A percentile compares a stretch with the other conserved stretches of the same genome.
Conservation (phyloP, 768 basidiomycete species). For the Mycena haematopus region DNA sequence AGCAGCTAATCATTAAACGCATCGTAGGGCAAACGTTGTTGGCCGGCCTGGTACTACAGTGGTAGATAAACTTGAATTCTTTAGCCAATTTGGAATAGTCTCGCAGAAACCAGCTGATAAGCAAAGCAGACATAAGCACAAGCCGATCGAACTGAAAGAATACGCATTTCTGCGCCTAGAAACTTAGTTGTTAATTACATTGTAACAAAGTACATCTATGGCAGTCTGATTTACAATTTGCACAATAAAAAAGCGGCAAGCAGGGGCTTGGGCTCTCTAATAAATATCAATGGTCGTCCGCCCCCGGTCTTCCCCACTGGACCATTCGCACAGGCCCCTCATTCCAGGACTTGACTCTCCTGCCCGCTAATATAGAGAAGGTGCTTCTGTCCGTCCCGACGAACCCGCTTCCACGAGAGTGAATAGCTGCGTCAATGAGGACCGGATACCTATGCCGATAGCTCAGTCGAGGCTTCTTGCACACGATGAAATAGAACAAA, state of each 20-base stretch:
- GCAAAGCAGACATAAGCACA: background rate
- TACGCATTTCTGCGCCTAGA: too few relatives aligned
- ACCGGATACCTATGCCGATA: conserved; percentile 30
- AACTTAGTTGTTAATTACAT: too few relatives aligned
- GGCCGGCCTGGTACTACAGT: too few relatives aligned
- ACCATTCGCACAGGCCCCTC: conserved; percentile 47
- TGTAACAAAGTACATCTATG: too few relatives aligned
- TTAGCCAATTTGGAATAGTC: background rate
- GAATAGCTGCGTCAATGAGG: conserved; percentile 56
- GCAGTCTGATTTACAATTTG: too few relatives aligned
- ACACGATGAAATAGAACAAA: conserved; percentile 27
- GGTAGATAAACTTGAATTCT: too few relatives aligned
- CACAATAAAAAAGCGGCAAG: too few relatives aligned
- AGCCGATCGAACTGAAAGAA: too few relatives aligned
- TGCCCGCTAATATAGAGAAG: conserved; percentile 52
- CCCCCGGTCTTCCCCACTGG: conserved; percentile 36
- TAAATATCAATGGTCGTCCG: conserved; percentile 12
- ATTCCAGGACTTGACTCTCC: conserved; percentile 56
- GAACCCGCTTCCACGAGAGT: conserved; percentile 52
- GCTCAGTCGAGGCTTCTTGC: background rate
- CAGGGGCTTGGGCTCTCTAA: too few relatives aligned
- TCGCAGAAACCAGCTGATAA: background rate
- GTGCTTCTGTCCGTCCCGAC: conserved; percentile 56
- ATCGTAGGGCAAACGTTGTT: background rate
- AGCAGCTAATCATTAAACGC: background rate